Evolutionary conservation across 306 rosid genomes (phyloP), one percentile per base, ranked within the genome.

Genomic region (Rosa rugosa): DNA sequence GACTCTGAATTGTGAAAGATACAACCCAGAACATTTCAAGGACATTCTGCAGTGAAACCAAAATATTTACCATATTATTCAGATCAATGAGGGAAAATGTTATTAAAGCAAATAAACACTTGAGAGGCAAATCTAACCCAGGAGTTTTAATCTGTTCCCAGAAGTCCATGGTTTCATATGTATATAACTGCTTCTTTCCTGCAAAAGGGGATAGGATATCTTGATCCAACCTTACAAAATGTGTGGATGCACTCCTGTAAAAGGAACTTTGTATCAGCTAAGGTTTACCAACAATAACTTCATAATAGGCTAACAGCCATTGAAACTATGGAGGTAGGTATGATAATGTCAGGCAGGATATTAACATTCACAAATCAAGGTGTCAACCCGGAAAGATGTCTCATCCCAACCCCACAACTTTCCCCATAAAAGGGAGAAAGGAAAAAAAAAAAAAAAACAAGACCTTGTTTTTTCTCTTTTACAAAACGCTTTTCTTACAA

Each of bases 91-190:
- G 75, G 49, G 75, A 71, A 49, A 76, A 25, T 5, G 41, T 62
- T 73, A 54, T 74, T 45, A 36, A 40, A 44, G 69, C 16, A 83
- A 83, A 38, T 41, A 5, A 75, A 53, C 45, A 76, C 64, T 51
- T 11, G 3, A 34, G n/a, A 78, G 47, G 66, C 14, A 6, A 71
- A 67, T 79, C 84, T 81, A 82, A 92, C 98, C 93, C 99, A 9
- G 99, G 97, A 84, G 97, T 95, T 84, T 95, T 95, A 76, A 95
- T 95, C 80, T 95, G 99, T 85, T 95, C 99, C 99, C 97, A 95
- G 81, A 90, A 93, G 83, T 93, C 97, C 86, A 9, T 77, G 65
- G 93, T 90, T 86, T 95, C 98, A 69, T 95, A 88, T 18, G 97
- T 90, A 67, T 89, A 93, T 40, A 95, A 87, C 82, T 93, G 93